A percentile compares a stretch with the other conserved stretches of the same genome.
Conservation (phyloP, 139 green algal genomes). For the Ettlia oleoabundans region DNA sequence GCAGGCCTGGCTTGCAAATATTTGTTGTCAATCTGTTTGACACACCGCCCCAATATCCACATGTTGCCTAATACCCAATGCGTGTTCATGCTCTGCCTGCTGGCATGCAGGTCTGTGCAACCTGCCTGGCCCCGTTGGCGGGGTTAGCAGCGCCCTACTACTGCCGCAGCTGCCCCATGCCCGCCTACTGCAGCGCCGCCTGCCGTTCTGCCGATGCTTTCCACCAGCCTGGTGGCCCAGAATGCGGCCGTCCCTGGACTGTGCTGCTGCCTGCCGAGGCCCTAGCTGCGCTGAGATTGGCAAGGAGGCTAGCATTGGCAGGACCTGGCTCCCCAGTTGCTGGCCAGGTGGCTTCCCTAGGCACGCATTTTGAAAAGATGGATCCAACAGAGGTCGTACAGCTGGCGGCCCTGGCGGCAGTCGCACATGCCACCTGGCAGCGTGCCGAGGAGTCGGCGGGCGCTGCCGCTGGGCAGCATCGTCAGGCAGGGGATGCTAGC, state of each 20-base stretch:
- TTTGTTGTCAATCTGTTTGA: too few relatives aligned
- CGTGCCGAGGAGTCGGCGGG: neutral
- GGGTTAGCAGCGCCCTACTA: constrained; percentile 8
- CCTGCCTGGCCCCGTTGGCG: constrained; percentile 20
- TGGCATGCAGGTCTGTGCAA: constrained; percentile 31
- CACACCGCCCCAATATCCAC: too few relatives aligned
- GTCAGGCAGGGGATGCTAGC: neutral
- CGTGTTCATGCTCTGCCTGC: neutral
- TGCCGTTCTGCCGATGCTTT: constrained; percentile 36
- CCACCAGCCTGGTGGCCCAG: constrained; percentile 40
- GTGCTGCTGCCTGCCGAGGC: constrained; percentile 54
- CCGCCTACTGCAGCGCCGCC: constrained; percentile 48
- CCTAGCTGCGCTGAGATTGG: constrained; percentile 47
- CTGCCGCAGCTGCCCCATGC: constrained; percentile 43
- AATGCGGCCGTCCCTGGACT: constrained; percentile 63
- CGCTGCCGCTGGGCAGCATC: neutral
- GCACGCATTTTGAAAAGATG: constrained; percentile 7
- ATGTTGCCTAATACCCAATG: too few relatives aligned
- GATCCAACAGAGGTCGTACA: neutral
- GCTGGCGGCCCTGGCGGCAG: constrained; percentile 18
- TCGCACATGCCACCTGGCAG: constrained; percentile 15
- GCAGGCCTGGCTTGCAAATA: too few relatives aligned
- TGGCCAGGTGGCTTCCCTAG: constrained; percentile 12
- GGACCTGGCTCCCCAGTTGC: neutral
- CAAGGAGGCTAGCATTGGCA: neutral